Base-by-base conservation (phyloP, 345 rosid species). In the Luvunga scandens region DNA sequence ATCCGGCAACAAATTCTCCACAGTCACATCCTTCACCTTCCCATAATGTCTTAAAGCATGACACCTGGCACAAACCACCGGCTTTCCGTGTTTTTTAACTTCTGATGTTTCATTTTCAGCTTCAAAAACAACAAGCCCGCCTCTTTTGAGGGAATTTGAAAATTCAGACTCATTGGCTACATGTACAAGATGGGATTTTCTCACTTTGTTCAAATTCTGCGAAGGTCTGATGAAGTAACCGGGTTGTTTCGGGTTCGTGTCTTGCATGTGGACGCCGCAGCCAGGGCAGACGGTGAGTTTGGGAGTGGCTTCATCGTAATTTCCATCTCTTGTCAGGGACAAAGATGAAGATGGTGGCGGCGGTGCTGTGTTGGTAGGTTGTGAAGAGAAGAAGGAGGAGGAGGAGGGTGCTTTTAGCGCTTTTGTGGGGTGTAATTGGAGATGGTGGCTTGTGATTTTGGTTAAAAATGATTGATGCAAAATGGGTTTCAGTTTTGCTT, bases 1-100 rank as follows among this genome's bases (percentile, higher is more conserved):
- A 71, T 95, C 99, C 13, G 98, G 99, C 83, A 95, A 82, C 60
- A 94, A 81, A 85, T 95, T 94, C 88, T 95, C 99, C 77, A 89
- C 86, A 0, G 83, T 83, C 14, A 92, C 90, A 80, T 95, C 97
- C 81, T 90, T 92, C 76, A 95, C 99, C 86, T 76, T 94, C 67
- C 97, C 97, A 33, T 95, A 95, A 63, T 92, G 93, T 63, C 98
- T 89, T 72, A 95, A 83, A 4, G 97, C 93, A 76, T 95, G 99
- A 73, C 99, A 95, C 77, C 99, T 90, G 1, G 89, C 88, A 30
- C 99, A 95, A 30, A 95, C 99, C 64, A 94, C 77, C 1, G 94
- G 97, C 80, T 85, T 87, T 19, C 69, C 88, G 3, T 69, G 68
- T 31, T 22, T 72, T 66, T 79, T 68, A 16, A 31, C 62, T 25